Percentiles rank a stretch among this genome's conserved stretches.
phyloP scores from a whole-genome alignment of 2,329 filamentous ascomycete genomes.

The Trichophaea hybrida region DNA sequence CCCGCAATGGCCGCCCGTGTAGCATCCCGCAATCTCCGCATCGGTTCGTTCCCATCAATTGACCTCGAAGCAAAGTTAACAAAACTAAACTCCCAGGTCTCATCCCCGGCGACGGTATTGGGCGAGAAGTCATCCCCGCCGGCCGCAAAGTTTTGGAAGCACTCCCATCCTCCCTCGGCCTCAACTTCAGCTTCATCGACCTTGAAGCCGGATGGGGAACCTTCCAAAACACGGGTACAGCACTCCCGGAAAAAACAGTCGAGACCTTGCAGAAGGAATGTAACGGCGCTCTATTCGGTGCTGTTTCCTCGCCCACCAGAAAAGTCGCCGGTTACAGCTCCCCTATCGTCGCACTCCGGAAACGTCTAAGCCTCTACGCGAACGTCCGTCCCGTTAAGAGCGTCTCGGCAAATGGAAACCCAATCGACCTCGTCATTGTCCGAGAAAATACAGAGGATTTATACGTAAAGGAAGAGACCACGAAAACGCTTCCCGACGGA shows the following conservation, averaged over 20 bases:
- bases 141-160: conserved; percentile 85
- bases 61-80: neutral
- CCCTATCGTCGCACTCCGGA: conserved; percentile 91
- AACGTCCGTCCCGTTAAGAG: conserved; percentile 86
- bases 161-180: conserved; percentile 72
- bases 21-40: conserved; percentile 20
- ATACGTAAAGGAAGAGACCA: conserved; percentile 82
- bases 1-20: conserved; percentile 13
- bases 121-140: conserved; percentile 92
- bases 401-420: conserved; percentile 39
- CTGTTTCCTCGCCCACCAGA: conserved; percentile 71
- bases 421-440: conserved; percentile 94
- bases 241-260: conserved; percentile 81
- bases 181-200: conserved; percentile 89
- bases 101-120: conserved; percentile 96
- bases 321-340: conserved; percentile 91
- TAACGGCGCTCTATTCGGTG: conserved; percentile 90
- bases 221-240: conserved; percentile 77
- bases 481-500: conserved; percentile 53
- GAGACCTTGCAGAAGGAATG: conserved; percentile 79
- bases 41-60: conserved; percentile 7
- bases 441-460: conserved; percentile 98
- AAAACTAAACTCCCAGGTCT: conserved; percentile 48
- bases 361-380: conserved; percentile 86
- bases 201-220: conserved; percentile 86